Percentiles rank a stretch among this genome's conserved stretches.
phyloP scores from a whole-genome alignment of 176 grass and related monocot genomes.

The Bolboschoenus planiculmis region DNA sequence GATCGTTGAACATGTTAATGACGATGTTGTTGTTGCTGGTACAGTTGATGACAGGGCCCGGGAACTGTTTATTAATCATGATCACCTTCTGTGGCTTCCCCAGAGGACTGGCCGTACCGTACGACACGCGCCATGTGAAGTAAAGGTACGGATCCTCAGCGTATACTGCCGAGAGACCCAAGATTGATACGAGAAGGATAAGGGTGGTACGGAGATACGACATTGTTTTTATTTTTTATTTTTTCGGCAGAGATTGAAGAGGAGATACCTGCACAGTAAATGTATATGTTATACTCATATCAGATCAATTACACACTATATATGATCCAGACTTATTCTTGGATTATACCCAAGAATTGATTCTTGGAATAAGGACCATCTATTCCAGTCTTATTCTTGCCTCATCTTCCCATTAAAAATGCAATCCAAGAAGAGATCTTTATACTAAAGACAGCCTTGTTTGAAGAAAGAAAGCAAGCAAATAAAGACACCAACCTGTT shows the following conservation, averaged over 20 bases:
- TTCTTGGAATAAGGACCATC: background rate
- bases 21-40: constrained; percentile 67
- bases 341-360: background rate
- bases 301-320: background rate
- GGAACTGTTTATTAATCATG: constrained; percentile 48
- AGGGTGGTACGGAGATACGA: background rate
- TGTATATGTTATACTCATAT: background rate
- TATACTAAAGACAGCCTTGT: background rate
- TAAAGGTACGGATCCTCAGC: constrained; percentile 27
- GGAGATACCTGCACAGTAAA: constrained; percentile 11
- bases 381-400: background rate
- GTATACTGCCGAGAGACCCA: constrained; percentile 15
- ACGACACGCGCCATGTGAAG: constrained; percentile 31
- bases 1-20: constrained; percentile 50
- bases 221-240: constrained; percentile 17
- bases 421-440: background rate
- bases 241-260: constrained; percentile 7
- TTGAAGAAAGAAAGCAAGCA: background rate
- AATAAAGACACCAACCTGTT: background rate
- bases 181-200: background rate
- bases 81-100: constrained; percentile 38
- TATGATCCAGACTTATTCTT: background rate
- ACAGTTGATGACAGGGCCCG: constrained; percentile 59
- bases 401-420: background rate
- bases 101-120: constrained; percentile 24